phyloP scores from a whole-genome alignment of 2,329 filamentous ascomycete genomes.

The Colletotrichum brevisporum region DNA sequence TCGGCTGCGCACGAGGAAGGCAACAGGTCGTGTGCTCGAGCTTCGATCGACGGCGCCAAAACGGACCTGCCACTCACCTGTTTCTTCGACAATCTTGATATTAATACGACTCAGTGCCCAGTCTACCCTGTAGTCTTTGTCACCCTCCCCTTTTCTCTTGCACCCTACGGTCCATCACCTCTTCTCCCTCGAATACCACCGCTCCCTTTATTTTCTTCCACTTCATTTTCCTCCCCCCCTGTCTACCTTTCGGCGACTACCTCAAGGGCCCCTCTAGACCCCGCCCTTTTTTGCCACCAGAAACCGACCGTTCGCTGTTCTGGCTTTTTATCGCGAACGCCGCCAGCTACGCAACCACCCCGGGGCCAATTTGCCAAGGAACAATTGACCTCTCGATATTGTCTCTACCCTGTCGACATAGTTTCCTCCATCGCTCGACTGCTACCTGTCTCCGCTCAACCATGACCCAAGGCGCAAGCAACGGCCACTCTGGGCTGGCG shows the following conservation, averaged over 20 bases:
- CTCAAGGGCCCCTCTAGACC: conserved; percentile 4
- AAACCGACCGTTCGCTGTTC: too few species aligned
- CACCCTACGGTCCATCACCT: neutral
- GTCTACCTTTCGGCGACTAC: conserved; percentile 12
- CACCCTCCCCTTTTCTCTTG: conserved; percentile 1
- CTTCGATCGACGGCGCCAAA: conserved; percentile 24
- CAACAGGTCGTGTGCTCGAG: conserved; percentile 38
- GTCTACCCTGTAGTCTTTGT: neutral
- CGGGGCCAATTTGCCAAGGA: conserved; percentile 10
- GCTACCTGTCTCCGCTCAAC: conserved; percentile 14
- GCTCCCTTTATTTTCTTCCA: conserved; percentile 1
- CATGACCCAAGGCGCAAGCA: conserved; percentile 42
- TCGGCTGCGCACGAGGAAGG: conserved; percentile 30
- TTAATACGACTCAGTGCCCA: conserved; percentile 24
- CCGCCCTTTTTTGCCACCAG: neutral
- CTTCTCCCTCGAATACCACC: conserved; percentile 13
- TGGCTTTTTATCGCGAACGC: neutral
- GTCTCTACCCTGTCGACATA: conserved; percentile 29
- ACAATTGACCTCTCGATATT: conserved; percentile 32
- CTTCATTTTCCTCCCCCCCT: neutral
- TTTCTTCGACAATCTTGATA: conserved; percentile 13
- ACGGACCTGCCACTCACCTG: neutral
- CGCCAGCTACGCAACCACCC: neutral
- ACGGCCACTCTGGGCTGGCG: conserved; percentile 55
- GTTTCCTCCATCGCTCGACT: neutral